Conservation (phyloP, 805 yeast species). For the Jamesozyma jinghongensis region DNA sequence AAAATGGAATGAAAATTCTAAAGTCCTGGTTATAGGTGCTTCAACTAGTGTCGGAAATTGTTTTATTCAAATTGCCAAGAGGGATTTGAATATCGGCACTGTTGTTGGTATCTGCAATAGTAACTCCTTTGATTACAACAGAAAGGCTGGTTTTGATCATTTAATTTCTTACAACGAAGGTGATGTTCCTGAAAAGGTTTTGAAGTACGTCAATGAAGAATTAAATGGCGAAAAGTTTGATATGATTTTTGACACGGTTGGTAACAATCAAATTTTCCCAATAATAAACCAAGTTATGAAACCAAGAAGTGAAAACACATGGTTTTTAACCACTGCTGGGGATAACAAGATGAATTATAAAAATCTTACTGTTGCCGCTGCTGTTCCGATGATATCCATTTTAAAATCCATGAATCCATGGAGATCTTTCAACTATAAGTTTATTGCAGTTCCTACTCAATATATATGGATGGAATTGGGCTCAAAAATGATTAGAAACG, state of each 20-base stretch:
- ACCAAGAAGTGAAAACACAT: slow-evolving; percentile 38
- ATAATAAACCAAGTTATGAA: slow-evolving; percentile 38
- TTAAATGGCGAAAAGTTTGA: slow-evolving; percentile 42
- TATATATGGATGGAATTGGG: slow-evolving; percentile 17
- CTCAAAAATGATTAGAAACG: slow-evolving; percentile 15
- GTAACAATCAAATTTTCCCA: slow-evolving; percentile 43
- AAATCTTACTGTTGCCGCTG: slow-evolving; percentile 4
- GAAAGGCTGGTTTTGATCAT: slow-evolving; percentile 48
- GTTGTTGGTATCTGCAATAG: slow-evolving; percentile 52
- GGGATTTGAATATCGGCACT: slow-evolving; percentile 36
- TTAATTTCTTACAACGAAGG: slow-evolving; percentile 48
- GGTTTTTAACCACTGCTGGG: slow-evolving; percentile 50
- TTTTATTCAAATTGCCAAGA: slow-evolving; percentile 48
- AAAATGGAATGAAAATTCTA: slow-evolving; percentile 33
- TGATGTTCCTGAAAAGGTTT: slow-evolving; percentile 31
- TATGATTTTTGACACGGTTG: slow-evolving; percentile 55
- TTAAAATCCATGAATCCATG: slow-evolving; percentile 18
- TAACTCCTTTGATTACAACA: slow-evolving; percentile 37
- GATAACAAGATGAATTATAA: slow-evolving; percentile 34
- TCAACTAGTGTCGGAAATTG: slow-evolving; percentile 60
- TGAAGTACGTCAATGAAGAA: slow-evolving; percentile 22
- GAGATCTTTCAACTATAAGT: slow-evolving; percentile 27
- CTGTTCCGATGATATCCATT: slow-evolving; percentile 8
- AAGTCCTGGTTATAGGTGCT: slow-evolving; percentile 62
- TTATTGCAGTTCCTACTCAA: slow-evolving; percentile 7